Evolutionary conservation across 1,284 basidiomycete species (phyloP), one percentile per base, ranked within the genome.

Genomic region (Puccinia hordei): DNA sequence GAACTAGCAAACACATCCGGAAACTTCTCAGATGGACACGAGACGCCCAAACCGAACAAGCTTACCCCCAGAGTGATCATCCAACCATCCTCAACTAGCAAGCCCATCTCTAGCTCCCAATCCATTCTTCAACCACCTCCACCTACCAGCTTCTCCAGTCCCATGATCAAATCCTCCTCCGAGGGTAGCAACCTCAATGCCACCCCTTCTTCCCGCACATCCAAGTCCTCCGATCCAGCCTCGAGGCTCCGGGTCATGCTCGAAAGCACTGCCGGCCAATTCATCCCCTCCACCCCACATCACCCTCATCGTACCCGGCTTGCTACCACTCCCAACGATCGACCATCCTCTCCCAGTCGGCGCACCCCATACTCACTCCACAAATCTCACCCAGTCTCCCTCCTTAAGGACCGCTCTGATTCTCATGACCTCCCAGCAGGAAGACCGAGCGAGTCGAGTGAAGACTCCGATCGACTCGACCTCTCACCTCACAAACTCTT

Each of bases 121-220:
- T 75, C 73, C 6, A 46, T 2, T 44, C 9, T 13, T 19, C 27
- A 9, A 38, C 65, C 10, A 3, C 12, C 65, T 46, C 65, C 41
- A n/a, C 10, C 19, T 5, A 30, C 15, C 4, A 41, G 30, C 5
- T 55, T 38, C 27, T 68, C 65, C n/a, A 38, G n/a, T 33, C 53
- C 55, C n/a, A 79, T 79, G 68, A 12, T 79, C 53, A 79, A 79
- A 41, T 72, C 77, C 41, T 72, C 77, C n/a, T 72, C 77, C 10
- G 44, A 65, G 15, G 51, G 66, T 71, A 53, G 12, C 38, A 68
- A 44, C 27, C 57, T 46, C 27, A 65, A 27, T 33, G 5, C 53
- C 33, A 33, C 55, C 22, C 35, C 59, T 12, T 41, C 59, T 24
- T 24, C 33, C 27, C 63, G 49, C 33, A 17, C 49, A 24, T 49